Conservation (phyloP, 2,329 filamentous ascomycete genomes). For the Polytolypa hystricis region DNA sequence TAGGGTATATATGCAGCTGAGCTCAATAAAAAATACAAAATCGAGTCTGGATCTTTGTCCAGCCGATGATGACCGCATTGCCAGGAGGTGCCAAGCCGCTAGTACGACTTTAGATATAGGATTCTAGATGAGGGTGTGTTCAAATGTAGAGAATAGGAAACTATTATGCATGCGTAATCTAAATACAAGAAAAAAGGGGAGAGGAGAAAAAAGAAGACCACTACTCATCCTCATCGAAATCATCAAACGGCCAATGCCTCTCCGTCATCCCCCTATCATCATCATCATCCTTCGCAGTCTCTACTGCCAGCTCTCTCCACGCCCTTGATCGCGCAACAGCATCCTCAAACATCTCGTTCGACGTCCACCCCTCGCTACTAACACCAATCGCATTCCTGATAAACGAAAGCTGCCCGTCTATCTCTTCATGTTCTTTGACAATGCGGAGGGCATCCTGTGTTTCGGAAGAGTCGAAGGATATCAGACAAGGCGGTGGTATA, state of each 20-base stretch:
- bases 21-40: neutral
- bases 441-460: slow-evolving; percentile 1
- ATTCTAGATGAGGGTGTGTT: neutral
- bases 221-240: slow-evolving; percentile 7
- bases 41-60: too few relatives aligned
- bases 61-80: too few relatives aligned
- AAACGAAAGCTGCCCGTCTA: neutral
- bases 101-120: too few relatives aligned
- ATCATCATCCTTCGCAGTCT: neutral
- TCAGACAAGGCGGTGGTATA: slow-evolving; percentile 1
- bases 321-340: neutral
- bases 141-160: neutral
- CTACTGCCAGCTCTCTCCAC: neutral
- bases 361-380: slow-evolving; percentile 5
- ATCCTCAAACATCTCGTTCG: slow-evolving; percentile 6
- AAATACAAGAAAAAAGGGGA: neutral
- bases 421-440: slow-evolving; percentile 1
- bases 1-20: neutral
- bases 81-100: too few relatives aligned
- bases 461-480: slow-evolving; percentile 2
- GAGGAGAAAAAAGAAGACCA: neutral
- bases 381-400: slow-evolving; percentile 4
- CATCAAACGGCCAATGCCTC: slow-evolving; percentile 8
- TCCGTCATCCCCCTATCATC: slow-evolving; percentile 2
- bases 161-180: neutral